Conservation (phyloP, 208 protist species). For the Crithidia brevicula region DNA sequence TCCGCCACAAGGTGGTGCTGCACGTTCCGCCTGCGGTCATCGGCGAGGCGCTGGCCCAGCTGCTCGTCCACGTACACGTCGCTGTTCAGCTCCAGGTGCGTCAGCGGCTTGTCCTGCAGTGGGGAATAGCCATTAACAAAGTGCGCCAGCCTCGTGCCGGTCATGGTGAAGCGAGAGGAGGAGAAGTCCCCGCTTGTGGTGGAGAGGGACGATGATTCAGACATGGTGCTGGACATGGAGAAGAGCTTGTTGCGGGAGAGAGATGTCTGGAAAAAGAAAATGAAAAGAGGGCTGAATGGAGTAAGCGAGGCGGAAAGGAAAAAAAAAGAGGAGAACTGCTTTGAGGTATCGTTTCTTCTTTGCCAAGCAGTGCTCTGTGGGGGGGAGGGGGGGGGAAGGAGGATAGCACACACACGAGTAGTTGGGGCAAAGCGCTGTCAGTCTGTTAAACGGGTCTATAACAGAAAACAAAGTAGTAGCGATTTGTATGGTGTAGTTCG, state of each 20-base stretch:
- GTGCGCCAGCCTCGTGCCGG: constrained; percentile 41
- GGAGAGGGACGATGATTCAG: background rate
- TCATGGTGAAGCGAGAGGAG: constrained; percentile 19
- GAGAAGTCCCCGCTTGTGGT: no score
- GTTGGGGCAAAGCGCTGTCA: no score
- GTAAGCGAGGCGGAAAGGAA: no score
- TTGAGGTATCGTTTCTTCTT: no score
- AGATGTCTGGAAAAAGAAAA: background rate
- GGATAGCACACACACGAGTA: no score
- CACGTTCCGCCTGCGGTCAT: constrained; percentile 55
- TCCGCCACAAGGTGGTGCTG: constrained; percentile 53
- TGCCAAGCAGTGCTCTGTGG: no score
- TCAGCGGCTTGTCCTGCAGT: constrained; percentile 44
- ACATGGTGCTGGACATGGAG: background rate
- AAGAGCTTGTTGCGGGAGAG: background rate
- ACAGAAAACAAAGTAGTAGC: no score
- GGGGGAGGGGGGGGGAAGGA: no score
- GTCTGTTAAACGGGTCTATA: no score
- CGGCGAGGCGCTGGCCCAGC: constrained; percentile 47
- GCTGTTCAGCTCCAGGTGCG: constrained; percentile 34
- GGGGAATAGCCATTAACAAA: constrained; percentile 66
- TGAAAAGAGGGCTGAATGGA: background rate
- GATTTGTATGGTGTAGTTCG: no score
- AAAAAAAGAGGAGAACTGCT: no score
- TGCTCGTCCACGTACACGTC: constrained; percentile 53